A percentile compares a stretch with the other conserved stretches of the same genome.
Evolutionary conservation across 2,329 filamentous ascomycete genomes (phyloP).

Genomic region (Cadophora luteo-olivacea): DNA sequence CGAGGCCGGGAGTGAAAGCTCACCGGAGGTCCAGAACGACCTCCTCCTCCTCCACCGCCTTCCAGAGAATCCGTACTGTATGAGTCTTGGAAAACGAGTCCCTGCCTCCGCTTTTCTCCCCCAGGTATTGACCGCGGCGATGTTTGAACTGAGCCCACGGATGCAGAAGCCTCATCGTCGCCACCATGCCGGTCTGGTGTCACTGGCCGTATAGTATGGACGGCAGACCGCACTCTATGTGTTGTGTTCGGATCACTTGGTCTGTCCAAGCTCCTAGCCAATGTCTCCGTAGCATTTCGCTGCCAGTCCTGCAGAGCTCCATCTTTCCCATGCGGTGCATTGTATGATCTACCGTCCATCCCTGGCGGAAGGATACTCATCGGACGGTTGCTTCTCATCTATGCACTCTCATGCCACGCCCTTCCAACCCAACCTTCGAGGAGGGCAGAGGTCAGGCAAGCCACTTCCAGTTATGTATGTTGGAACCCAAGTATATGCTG

Average conservation of each 20-base stretch:
- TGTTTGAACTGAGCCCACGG: slow-evolving; percentile 49
- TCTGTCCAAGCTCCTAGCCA: slow-evolving; percentile 38
- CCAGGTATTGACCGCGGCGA: slow-evolving; percentile 56
- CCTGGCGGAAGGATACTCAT: slow-evolving; percentile 53
- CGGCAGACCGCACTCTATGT: slow-evolving; percentile 41
- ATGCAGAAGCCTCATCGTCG: slow-evolving; percentile 31
- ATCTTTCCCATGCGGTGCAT: slow-evolving; percentile 43
- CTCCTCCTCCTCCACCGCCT: slow-evolving; percentile 18
- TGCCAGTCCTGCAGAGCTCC: slow-evolving; percentile 42
- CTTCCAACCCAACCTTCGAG: slow-evolving; percentile 21
- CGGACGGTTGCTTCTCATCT: slow-evolving; percentile 38
- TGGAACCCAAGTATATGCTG: background rate
- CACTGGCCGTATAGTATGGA: slow-evolving; percentile 65
- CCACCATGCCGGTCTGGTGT: slow-evolving; percentile 62
- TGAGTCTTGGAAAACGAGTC: slow-evolving; percentile 66
- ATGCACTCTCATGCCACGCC: slow-evolving; percentile 36
- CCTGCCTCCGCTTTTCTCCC: slow-evolving; percentile 58
- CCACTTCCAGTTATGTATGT: slow-evolving; percentile 11
- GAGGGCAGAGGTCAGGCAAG: slow-evolving; percentile 14
- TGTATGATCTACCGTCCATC: slow-evolving; percentile 54
- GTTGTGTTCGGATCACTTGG: slow-evolving; percentile 35
- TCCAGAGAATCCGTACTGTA: slow-evolving; percentile 50
- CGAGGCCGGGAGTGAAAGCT: slow-evolving; percentile 51
- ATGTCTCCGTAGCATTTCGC: slow-evolving; percentile 39
- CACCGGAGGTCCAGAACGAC: slow-evolving; percentile 35